Conservation (phyloP, 2,329 filamentous ascomycete species). For the Macrophomina phaseolina region DNA sequence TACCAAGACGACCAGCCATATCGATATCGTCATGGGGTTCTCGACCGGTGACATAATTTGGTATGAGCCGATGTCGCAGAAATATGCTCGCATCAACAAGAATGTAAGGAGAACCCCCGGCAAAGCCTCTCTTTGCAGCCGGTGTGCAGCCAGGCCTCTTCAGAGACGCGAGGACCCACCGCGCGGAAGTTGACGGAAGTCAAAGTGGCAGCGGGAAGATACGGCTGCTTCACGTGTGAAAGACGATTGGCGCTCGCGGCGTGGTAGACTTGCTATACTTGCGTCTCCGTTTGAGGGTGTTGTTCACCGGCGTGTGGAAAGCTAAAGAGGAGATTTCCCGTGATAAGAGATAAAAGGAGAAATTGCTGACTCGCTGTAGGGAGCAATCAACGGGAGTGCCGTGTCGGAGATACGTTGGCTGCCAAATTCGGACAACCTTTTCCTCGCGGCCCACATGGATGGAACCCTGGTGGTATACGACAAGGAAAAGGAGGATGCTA, state of each 20-base stretch:
- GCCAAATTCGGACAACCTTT: constrained; percentile 89
- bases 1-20: constrained; percentile 78
- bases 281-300: neutral
- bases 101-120: constrained; percentile 64
- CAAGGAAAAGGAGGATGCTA: constrained; percentile 91
- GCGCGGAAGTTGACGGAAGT: constrained; percentile 12
- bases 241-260: neutral
- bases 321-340: neutral
- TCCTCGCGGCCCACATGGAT: constrained; percentile 90
- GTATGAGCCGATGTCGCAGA: constrained; percentile 97
- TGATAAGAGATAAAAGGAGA: constrained; percentile 3
- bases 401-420: constrained; percentile 92
- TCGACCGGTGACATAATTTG: constrained; percentile 97
- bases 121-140: neutral
- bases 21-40: constrained; percentile 94
- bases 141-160: neutral
- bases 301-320: constrained; percentile 3
- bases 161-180: neutral
- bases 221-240: neutral
- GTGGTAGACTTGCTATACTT: neutral
- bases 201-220: neutral
- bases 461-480: constrained; percentile 92
- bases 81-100: constrained; percentile 95
- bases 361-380: constrained; percentile 54
- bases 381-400: constrained; percentile 83